These are phyloP conservation scores for Orbilia blumenaviensis DNA, from an alignment of 2,329 filamentous ascomycete genomes.

Conservation along the genomic window DNA sequence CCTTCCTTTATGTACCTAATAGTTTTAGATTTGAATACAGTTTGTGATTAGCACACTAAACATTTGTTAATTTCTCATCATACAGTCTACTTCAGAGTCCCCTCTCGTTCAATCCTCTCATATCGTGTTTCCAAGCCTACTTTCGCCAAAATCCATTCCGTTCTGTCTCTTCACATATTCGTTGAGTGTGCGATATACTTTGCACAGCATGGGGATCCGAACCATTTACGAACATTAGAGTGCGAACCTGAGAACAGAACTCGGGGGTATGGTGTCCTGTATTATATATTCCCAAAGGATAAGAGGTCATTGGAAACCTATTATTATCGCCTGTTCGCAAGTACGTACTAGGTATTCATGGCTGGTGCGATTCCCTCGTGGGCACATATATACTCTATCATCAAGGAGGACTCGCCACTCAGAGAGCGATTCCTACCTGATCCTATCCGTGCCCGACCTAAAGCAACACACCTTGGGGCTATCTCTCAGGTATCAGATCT, in stretches of 20 bases:
- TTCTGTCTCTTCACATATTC: not conserved
- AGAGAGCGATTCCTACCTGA: not conserved
- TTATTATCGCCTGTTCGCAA: not conserved
- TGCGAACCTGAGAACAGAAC: not conserved
- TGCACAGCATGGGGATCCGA: not conserved
- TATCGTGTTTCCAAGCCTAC: not conserved
- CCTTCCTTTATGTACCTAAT: too few relatives aligned
- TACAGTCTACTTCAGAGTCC: not conserved
- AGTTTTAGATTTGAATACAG: too few relatives aligned
- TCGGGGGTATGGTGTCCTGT: not conserved
- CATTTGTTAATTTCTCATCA: too few relatives aligned
- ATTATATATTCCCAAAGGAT: not conserved
- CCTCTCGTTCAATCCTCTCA: not conserved
- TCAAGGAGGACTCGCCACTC: not conserved
- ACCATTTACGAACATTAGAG: not conserved
- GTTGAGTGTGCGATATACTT: not conserved
- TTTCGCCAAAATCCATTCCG: not conserved
- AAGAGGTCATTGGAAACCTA: not conserved
- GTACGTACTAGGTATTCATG: conserved; percentile 16
- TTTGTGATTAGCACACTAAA: too few relatives aligned
- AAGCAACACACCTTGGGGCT: not conserved
- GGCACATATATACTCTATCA: not conserved
- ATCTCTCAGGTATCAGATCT: not conserved
- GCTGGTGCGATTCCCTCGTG: conserved; percentile 1
- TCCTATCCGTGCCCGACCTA: not conserved